phyloP scores from a whole-genome alignment of 495 filamentous ascomycete genomes.

The Annulohypoxylon maeteangense region DNA sequence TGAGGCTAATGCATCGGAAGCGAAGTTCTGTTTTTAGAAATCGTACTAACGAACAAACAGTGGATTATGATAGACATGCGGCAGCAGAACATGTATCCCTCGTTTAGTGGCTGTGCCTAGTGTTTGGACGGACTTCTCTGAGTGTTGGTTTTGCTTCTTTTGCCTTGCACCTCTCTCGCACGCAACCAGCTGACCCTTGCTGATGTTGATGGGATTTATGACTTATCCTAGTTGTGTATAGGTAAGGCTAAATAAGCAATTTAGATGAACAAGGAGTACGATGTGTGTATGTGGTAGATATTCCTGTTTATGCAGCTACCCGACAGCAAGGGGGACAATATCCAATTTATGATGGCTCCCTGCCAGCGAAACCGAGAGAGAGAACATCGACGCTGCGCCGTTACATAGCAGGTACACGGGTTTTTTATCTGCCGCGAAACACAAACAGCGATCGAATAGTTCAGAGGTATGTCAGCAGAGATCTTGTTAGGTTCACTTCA shows the following conservation, averaged over 20 bases:
- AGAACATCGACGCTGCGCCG: neutral
- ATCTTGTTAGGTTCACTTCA: neutral
- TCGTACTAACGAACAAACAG: conserved; percentile 14
- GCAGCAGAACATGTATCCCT: conserved; percentile 1
- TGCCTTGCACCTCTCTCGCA: conserved; percentile 6
- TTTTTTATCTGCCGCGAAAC: neutral
- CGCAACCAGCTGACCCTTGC: conserved; percentile 14
- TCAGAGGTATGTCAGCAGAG: conserved; percentile 2
- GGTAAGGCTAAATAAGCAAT: neutral
- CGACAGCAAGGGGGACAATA: neutral
- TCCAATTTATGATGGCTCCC: neutral
- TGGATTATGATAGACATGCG: neutral
- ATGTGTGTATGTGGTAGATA: neutral
- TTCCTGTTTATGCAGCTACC: neutral
- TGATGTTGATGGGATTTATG: neutral
- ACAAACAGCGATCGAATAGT: neutral
- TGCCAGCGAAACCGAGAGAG: neutral
- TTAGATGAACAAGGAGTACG: neutral
- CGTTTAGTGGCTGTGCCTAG: conserved; percentile 19
- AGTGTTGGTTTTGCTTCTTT: neutral
- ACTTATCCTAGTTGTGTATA: neutral
- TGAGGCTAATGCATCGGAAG: conserved; percentile 12
- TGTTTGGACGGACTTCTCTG: neutral
- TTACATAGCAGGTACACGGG: neutral
- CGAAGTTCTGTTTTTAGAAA: conserved; percentile 36